These are phyloP conservation scores for Wickerhamomyces chambardii DNA, from an alignment of 805 yeast genomes.

Conservation along the genomic window DNA sequence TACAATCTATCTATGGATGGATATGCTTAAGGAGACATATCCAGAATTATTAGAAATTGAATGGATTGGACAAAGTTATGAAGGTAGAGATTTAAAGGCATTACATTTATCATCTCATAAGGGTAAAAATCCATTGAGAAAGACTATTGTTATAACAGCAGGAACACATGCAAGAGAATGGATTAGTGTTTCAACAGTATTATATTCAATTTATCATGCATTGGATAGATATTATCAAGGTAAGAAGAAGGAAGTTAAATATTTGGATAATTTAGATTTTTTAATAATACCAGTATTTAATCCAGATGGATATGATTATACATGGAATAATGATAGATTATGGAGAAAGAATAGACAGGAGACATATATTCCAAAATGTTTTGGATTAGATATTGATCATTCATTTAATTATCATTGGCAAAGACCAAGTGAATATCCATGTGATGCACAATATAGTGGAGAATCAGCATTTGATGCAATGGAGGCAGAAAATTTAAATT, in stretches of 20 bases:
- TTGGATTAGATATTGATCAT: slow-evolving; percentile 83
- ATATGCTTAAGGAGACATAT: slow-evolving; percentile 46
- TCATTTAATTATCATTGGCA: slow-evolving; percentile 74
- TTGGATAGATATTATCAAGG: slow-evolving; percentile 34
- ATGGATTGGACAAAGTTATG: slow-evolving; percentile 66
- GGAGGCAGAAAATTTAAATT: slow-evolving; percentile 43
- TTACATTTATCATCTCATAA: slow-evolving; percentile 50
- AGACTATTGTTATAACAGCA: slow-evolving; percentile 69
- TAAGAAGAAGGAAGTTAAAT: slow-evolving; percentile 28
- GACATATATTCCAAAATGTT: slow-evolving; percentile 55
- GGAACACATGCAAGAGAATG: slow-evolving; percentile 91
- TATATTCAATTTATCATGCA: slow-evolving; percentile 44
- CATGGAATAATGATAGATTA: slow-evolving; percentile 73
- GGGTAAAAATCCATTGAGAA: slow-evolving; percentile 32
- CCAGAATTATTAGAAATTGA: slow-evolving; percentile 59
- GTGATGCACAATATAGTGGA: slow-evolving; percentile 82
- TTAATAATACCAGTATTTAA: slow-evolving; percentile 76
- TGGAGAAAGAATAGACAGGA: slow-evolving; percentile 89
- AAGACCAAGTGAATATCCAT: slow-evolving; percentile 52
- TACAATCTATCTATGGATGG: slow-evolving; percentile 68
- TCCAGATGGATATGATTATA: slow-evolving; percentile 84
- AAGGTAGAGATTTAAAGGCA: slow-evolving; percentile 63
- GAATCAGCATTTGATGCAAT: slow-evolving; percentile 59
- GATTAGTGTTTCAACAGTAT: slow-evolving; percentile 66
- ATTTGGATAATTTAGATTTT: slow-evolving; percentile 55